phyloP scores from a whole-genome alignment of 257 asterid species.

The Thymus mandschuricus region DNA sequence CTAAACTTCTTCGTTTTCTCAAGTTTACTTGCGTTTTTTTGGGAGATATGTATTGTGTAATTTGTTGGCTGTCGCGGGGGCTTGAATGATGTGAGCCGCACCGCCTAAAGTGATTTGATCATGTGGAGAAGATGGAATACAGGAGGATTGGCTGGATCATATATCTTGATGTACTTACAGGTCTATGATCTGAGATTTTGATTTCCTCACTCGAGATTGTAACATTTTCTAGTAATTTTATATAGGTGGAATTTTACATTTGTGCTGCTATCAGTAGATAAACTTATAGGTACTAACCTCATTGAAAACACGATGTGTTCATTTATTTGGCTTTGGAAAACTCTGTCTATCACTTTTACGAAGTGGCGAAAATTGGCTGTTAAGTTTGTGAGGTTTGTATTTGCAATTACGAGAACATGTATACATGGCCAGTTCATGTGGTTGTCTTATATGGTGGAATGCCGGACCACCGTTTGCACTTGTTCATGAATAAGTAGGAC shows the following conservation, averaged over 20 bases:
- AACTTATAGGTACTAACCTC: neutral
- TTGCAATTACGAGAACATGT: neutral
- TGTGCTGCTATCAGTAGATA: neutral
- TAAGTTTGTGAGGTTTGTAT: constrained; percentile 7
- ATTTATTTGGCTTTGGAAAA: neutral
- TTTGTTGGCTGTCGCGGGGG: constrained; percentile 13
- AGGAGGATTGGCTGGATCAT: neutral
- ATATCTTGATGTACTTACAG: neutral
- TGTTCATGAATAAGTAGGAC: constrained; percentile 4
- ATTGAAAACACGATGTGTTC: neutral
- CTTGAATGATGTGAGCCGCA: constrained; percentile 3
- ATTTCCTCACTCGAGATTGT: neutral
- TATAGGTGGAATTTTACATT: neutral
- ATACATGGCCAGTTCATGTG: neutral
- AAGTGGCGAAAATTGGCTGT: neutral
- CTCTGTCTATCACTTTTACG: neutral
- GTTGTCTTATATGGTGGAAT: neutral
- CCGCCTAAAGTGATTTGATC: neutral
- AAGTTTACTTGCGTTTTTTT: neutral
- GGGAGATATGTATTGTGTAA: constrained; percentile 1
- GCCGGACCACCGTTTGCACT: neutral
- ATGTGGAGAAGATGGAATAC: neutral
- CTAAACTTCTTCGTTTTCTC: neutral
- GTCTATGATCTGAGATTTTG: neutral
- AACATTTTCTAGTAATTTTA: neutral